Conservation (phyloP, 78 protist species). For the Diacronema lutheri region DNA sequence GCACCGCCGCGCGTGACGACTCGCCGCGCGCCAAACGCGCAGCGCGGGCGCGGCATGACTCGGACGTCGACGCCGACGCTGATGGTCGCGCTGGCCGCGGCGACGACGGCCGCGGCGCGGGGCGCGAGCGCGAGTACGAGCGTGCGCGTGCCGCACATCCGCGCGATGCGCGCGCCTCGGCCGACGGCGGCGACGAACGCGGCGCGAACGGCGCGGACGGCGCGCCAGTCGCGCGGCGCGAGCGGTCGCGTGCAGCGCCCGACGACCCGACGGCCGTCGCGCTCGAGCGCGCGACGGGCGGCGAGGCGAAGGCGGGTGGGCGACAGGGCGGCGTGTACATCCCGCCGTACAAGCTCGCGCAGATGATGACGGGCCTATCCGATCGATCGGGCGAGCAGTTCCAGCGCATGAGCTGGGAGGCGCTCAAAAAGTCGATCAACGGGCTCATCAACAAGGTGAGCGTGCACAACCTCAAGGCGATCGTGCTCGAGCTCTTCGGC, state of each 20-base stretch:
- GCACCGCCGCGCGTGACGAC: no score
- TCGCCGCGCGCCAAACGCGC: no score
- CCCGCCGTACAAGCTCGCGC: constrained; percentile 39
- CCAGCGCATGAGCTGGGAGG: constrained; percentile 94
- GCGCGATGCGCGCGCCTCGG: no score
- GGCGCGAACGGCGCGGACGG: no score
- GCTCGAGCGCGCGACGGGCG: neutral
- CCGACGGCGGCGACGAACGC: no score
- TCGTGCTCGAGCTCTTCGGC: constrained; percentile 82
- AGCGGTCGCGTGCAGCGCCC: neutral
- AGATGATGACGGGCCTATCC: constrained; percentile 14
- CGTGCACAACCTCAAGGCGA: constrained; percentile 67
- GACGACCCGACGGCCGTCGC: neutral
- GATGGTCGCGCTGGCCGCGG: no score
- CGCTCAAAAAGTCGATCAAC: constrained; percentile 87
- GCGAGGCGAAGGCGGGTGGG: neutral
- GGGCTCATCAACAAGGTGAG: constrained; percentile 91
- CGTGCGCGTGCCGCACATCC: no score
- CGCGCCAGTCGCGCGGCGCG: no score
- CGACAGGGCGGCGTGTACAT: constrained; percentile 34
- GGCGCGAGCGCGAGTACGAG: no score
- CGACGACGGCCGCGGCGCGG: no score
- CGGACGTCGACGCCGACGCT: no score
- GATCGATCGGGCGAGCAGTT: constrained; percentile 60
- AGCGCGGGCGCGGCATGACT: no score